Evolutionary conservation across 1,139 yeast genomes (phyloP), one percentile per base, ranked within the genome.

Genomic region (Yamadazyma sp.): DNA sequence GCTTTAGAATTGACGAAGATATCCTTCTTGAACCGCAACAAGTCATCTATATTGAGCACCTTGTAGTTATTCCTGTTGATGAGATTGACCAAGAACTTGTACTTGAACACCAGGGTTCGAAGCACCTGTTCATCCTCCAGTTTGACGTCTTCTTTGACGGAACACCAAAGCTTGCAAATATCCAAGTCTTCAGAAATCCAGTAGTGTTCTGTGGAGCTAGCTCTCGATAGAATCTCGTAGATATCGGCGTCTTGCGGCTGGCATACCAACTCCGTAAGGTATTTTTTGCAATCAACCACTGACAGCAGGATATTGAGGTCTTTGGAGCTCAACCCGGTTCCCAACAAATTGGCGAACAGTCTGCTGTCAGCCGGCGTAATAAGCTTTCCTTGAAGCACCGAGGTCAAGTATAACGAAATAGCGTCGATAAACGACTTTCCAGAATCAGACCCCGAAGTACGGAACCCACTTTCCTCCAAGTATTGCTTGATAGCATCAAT

Each of bases 61-160:
- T 27, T n/a, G 4, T 26, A 5, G 14, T 40, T 37, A 6, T 29
- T 14, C 2, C 27, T 25, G 16, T 33, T 23, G 9, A 45, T 45
- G 17, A 69, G 48, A 9, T 53, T 50, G 33, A 64, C 61, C 42
- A 74, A 59, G 26, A 73, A 59, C 23, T 51, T 54, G 33, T 66
- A 62, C 44, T 68, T 73, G n/a, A 54, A 46, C 6, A 60, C 54
- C 2, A 62, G 51, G 6, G 50, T 47, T 12, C 50, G 49, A 27
- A 74, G 56, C 1, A 45, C 46, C 8, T 53, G 59, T 37, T 60
- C 61, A 27, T 63, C 61, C 5, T 49, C 48, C 23, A 68, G 61
- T 33, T 50, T 49, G 1, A 62, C 49, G 14, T 61, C 70, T 2
- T 23, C n/a, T 23, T 43, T 34, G 2, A 68, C 51, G 5, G 45